Conservation (phyloP, 768 basidiomycete species). For the Pleurotus djamor region DNA sequence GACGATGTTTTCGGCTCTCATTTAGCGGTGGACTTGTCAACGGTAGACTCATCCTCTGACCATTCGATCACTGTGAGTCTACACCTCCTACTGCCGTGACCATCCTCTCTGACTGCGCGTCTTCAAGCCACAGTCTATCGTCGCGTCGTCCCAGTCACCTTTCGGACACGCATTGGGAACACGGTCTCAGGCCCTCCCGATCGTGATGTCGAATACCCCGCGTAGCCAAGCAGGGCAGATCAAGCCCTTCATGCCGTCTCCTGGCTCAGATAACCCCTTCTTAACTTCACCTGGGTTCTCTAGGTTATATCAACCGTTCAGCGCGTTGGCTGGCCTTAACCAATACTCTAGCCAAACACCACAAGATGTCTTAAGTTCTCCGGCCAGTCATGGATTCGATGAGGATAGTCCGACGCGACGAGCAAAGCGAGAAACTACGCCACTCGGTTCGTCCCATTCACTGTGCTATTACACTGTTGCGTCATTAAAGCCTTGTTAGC, state of each 20-base stretch:
- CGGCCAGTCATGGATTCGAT: no score
- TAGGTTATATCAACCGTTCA: neutral
- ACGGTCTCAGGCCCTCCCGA: neutral
- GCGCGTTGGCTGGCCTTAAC: neutral
- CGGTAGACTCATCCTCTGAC: constrained; percentile 24
- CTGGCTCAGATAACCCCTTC: constrained; percentile 1
- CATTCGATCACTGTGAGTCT: neutral
- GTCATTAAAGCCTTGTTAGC: neutral
- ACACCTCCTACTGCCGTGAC: neutral
- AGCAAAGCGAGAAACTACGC: neutral
- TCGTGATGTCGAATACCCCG: neutral
- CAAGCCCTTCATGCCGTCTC: neutral
- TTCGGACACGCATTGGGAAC: neutral
- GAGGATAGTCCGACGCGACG: neutral
- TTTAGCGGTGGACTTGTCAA: constrained; percentile 41
- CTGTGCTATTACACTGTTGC: neutral
- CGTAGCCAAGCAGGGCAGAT: neutral
- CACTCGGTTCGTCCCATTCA: neutral
- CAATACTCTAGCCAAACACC: neutral
- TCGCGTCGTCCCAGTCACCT: constrained; percentile 2
- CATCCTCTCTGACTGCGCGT: neutral
- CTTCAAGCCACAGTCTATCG: neutral
- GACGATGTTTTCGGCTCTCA: constrained; percentile 47
- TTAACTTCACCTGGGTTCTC: neutral
- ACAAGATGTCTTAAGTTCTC: neutral